Percentiles rank a stretch among this genome's conserved stretches.
These are phyloP conservation scores for Sutorius eximius DNA, from an alignment of 1,284 basidiomycete genomes.

Conservation along the genomic window DNA sequence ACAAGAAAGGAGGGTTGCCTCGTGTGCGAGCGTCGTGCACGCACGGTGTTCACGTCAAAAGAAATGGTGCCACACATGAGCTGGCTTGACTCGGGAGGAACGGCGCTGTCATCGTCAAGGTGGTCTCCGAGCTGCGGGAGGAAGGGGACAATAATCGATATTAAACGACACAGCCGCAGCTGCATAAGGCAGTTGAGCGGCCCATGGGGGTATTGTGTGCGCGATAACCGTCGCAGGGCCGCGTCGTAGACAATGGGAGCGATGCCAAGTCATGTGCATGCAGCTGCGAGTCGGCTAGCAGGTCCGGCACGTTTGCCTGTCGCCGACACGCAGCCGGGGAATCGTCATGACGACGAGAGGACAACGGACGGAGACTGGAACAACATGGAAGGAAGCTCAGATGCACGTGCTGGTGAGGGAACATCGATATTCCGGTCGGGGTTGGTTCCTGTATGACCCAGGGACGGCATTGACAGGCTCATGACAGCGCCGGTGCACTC, in stretches of 20 bases:
- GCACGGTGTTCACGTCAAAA: conserved; percentile 8
- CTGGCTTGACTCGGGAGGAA: background rate
- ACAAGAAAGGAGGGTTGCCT: conserved; percentile 20
- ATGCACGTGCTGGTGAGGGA: background rate
- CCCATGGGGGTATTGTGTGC: background rate
- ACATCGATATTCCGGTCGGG: background rate
- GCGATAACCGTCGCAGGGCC: background rate
- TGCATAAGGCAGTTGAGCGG: background rate
- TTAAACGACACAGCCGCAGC: background rate
- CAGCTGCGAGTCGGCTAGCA: background rate
- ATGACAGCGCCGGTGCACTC: background rate
- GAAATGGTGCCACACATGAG: background rate
- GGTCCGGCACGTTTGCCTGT: background rate
- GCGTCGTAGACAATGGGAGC: background rate
- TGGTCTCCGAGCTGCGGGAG: background rate
- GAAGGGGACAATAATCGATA: background rate
- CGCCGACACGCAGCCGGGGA: background rate
- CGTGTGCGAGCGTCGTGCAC: conserved; percentile 8
- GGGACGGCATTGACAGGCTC: no score
- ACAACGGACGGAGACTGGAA: background rate
- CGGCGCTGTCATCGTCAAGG: background rate
- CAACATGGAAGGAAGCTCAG: conserved; percentile 2
- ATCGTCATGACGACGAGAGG: conserved; percentile 9
- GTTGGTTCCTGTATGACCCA: no score
- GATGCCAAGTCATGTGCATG: background rate